phyloP scores from a whole-genome alignment of 345 rosid species.

The Mallotus nudiflorus region DNA sequence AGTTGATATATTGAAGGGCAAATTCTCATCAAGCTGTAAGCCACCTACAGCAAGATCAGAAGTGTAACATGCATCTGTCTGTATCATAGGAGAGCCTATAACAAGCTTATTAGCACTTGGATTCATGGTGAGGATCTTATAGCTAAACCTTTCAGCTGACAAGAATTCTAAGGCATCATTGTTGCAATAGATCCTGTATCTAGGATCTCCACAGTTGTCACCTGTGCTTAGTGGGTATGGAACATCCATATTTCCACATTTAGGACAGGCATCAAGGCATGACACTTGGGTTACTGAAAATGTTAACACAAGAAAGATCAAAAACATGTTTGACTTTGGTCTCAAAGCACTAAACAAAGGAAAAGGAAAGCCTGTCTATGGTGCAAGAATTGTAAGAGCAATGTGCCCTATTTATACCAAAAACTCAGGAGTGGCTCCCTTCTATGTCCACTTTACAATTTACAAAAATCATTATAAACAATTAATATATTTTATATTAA shows the following conservation, averaged over 20 bases:
- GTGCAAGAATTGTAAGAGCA: neutral
- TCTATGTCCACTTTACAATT: too few relatives aligned
- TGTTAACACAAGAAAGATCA: constrained; percentile 21
- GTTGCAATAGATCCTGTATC: constrained; percentile 48
- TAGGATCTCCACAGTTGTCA: constrained; percentile 50
- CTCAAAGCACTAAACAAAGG: constrained; percentile 9
- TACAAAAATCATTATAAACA: too few relatives aligned
- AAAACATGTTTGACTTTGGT: constrained; percentile 22
- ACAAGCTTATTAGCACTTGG: constrained; percentile 38
- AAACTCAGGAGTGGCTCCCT: too few relatives aligned
- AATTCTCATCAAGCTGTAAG: constrained; percentile 41
- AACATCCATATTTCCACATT: constrained; percentile 50
- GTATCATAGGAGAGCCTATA: constrained; percentile 43
- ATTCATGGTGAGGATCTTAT: constrained; percentile 47
- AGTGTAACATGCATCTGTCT: constrained; percentile 37
- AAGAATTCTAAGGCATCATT: constrained; percentile 37
- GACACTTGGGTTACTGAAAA: constrained; percentile 31
- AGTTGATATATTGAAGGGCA: constrained; percentile 59
- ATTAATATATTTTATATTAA: too few relatives aligned
- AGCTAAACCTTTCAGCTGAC: constrained; percentile 40
- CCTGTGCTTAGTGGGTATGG: constrained; percentile 61
- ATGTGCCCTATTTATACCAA: constrained; percentile 28
- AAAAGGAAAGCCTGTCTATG: neutral
- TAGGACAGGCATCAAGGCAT: constrained; percentile 38
- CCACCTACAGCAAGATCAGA: constrained; percentile 54